These are phyloP conservation scores for Cladophialophora exuberans DNA, from an alignment of 2,329 filamentous ascomycete species.

Conservation along the genomic window DNA sequence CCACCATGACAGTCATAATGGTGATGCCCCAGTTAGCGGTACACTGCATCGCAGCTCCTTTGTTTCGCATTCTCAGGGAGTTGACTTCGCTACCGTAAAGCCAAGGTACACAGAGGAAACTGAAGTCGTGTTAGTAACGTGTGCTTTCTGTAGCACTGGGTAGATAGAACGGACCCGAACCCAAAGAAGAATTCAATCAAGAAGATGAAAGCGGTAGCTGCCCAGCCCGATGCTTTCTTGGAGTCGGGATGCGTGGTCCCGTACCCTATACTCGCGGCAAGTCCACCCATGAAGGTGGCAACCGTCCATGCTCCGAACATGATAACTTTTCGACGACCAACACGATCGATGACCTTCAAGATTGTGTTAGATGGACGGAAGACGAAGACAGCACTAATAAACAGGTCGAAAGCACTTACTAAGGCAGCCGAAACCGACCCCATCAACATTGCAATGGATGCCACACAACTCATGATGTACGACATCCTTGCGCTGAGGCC, in stretches of 20 bases:
- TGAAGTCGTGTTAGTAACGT: background rate
- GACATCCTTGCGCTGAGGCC: background rate
- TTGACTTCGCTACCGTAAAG: slow-evolving; percentile 6
- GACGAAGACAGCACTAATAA: slow-evolving; percentile 4
- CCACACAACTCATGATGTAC: slow-evolving; percentile 6
- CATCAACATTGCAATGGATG: slow-evolving; percentile 4
- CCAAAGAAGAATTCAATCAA: slow-evolving; percentile 8
- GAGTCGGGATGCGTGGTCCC: slow-evolving; percentile 2
- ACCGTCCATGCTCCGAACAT: background rate
- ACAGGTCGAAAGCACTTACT: background rate
- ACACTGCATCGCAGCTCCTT: slow-evolving; percentile 4
- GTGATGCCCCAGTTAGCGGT: background rate
- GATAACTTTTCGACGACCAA: background rate
- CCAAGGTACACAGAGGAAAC: background rate
- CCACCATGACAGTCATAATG: slow-evolving; percentile 9
- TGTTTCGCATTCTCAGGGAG: slow-evolving; percentile 1
- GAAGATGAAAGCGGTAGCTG: slow-evolving; percentile 10
- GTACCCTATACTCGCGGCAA: slow-evolving; percentile 7
- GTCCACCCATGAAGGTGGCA: slow-evolving; percentile 1
- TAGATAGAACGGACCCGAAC: background rate
- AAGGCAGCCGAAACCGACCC: background rate
- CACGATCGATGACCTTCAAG: background rate
- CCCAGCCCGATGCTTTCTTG: background rate
- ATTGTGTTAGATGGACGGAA: background rate
- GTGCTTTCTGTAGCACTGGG: background rate